Conservation (phyloP, 192 early-diverging fungal species). For the Coemansia sp. region DNA sequence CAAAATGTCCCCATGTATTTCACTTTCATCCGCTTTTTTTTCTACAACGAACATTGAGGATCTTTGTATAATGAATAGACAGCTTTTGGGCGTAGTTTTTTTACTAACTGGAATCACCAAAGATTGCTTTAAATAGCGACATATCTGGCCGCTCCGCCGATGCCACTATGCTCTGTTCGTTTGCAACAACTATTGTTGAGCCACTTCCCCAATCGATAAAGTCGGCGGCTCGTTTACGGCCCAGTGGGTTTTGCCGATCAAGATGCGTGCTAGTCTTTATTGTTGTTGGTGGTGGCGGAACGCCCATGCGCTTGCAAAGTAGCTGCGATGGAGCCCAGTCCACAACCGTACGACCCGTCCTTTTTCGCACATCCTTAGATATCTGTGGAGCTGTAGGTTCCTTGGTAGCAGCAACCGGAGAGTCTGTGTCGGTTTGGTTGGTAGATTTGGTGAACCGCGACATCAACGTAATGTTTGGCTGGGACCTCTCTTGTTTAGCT, state of each 20-base stretch:
- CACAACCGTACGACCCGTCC: constrained; percentile 4
- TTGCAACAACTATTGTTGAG: constrained; percentile 9
- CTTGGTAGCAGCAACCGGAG: neutral
- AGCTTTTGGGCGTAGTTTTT: no score
- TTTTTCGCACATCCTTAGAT: neutral
- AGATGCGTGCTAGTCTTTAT: no score
- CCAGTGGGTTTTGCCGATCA: neutral
- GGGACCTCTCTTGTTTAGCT: neutral
- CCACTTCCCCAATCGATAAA: constrained; percentile 13
- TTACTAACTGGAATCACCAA: constrained; percentile 12
- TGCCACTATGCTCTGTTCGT: neutral
- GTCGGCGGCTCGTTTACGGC: constrained; percentile 26
- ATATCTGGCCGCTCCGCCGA: constrained; percentile 13
- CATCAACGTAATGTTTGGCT: constrained; percentile 13
- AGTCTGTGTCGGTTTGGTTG: neutral
- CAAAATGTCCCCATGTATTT: neutral
- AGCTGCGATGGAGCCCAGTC: constrained; percentile 30
- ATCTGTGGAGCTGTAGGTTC: neutral
- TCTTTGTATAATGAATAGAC: neutral
- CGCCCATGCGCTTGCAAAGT: constrained; percentile 37
- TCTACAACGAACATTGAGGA: neutral
- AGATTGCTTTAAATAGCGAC: constrained; percentile 28
- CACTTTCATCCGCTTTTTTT: neutral
- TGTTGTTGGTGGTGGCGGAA: constrained; percentile 16
- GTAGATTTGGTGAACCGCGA: constrained; percentile 18